Evolutionary conservation across 768 basidiomycete genomes (phyloP), one percentile per base, ranked within the genome.

Genomic region (Tricholoma sp.): DNA sequence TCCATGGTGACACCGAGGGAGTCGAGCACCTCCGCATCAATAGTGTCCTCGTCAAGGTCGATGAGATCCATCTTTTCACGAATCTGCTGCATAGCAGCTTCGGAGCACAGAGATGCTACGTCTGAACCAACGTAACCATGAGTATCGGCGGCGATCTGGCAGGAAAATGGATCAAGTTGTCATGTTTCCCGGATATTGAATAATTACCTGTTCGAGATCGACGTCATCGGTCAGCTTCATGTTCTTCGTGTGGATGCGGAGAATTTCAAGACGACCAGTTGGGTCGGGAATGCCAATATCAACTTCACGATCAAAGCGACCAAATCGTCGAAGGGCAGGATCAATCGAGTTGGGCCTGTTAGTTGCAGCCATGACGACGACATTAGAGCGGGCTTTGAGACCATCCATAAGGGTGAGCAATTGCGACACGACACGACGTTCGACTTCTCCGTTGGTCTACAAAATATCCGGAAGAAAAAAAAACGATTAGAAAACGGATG

Each of bases 41-140:
- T 99, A 51, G 96, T 98, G 69, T 99, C 97, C 73, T 96, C 92
- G 61, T 94, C 93, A 29, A 96, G 83, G 71, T 95, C 94, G 61
- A 96, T 94, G 63, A 94, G 76, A 64, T 98, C 95, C 96, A 99
- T 98, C 85, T 99, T 99, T 77, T 99, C 97, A 71, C 97, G 91
- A 62, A 99, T 99, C 72, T 99, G 97, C 78, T 99, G 97, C 97
- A 99, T 99, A 47, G 97, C 97, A 55, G 97, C 97, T 71, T 99
- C 97, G 2, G 97, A 98, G 72, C 97, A 99, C 52, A 99, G 82
- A 10, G 97, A 91, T 22, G 97, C 97, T 57, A 99, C 71, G 80
- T 99, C 97, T 35, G 97, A 97, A 71, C 97, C 97, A 64, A 99
- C 97, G 67, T 98, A 98, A 73, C 97, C 97, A 71, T 99, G 97